phyloP scores from a whole-genome alignment of 169 alveolate genomes.

The Perkinsus chesapeaki region DNA sequence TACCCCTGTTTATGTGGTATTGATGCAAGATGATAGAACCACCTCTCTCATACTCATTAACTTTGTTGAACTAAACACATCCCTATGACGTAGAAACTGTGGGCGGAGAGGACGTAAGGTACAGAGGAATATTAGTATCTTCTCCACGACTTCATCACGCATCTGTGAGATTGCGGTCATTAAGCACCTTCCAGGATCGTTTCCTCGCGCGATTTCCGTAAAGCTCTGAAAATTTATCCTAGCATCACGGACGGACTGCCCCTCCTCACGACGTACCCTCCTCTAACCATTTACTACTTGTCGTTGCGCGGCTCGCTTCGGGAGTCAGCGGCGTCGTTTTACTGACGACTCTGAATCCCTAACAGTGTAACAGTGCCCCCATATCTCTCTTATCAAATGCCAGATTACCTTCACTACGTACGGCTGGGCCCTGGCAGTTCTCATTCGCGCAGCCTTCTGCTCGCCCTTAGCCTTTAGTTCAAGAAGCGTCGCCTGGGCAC shows the following conservation, averaged over 20 bases:
- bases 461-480: not conserved
- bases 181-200: not conserved
- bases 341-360: not conserved
- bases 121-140: not conserved
- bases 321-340: not conserved
- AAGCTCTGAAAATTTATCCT: not conserved
- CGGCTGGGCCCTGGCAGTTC: not conserved
- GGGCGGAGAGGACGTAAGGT: not conserved
- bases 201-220: not conserved
- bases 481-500: not conserved
- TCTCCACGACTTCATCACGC: not conserved
- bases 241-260: not conserved
- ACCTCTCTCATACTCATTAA: not conserved
- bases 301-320: not conserved
- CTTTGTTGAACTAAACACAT: not conserved
- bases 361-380: not conserved
- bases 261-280: not conserved
- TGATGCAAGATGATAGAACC: not conserved
- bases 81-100: not conserved
- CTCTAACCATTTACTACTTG: not conserved
- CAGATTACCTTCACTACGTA: not conserved
- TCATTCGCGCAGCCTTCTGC: not conserved
- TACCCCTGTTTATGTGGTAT: not conserved
- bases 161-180: not conserved
- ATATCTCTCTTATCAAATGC: no score